Conservation (phyloP, 2,329 filamentous ascomycete species). For the Colletotrichum nymphaeae region DNA sequence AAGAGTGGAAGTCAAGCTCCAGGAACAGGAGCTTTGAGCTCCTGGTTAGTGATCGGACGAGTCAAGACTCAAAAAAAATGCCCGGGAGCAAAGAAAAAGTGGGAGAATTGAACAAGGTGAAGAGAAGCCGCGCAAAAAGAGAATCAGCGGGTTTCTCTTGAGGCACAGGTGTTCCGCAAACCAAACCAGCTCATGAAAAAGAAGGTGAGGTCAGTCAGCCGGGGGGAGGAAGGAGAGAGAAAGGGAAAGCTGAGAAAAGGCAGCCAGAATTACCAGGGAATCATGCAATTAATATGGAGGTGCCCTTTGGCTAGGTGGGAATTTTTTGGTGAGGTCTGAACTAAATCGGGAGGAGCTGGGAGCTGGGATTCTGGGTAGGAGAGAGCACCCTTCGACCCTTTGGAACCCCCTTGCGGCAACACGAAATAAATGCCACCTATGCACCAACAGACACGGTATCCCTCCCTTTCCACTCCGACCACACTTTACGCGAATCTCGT, state of each 20-base stretch:
- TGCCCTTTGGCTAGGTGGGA: conserved; percentile 11
- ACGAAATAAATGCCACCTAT: conserved; percentile 37
- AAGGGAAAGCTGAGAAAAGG: conserved; percentile 11
- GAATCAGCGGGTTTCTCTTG: conserved; percentile 20
- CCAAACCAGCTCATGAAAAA: conserved; percentile 27
- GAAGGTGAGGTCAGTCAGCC: conserved; percentile 8
- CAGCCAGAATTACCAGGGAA: conserved; percentile 19
- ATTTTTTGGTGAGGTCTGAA: conserved; percentile 29
- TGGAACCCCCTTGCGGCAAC: conserved; percentile 25
- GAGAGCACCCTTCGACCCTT: neutral
- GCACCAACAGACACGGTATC: conserved; percentile 34
- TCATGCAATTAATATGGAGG: conserved; percentile 34
- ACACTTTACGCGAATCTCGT: conserved; percentile 32
- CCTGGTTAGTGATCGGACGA: conserved; percentile 37
- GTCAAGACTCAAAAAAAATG: conserved; percentile 35
- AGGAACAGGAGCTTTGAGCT: conserved; percentile 36
- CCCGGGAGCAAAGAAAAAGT: neutral
- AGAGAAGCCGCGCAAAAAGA: conserved; percentile 16
- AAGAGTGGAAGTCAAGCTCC: conserved; percentile 24
- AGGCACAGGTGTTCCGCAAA: conserved; percentile 6
- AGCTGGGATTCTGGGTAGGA: neutral
- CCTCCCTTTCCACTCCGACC: conserved; percentile 27
- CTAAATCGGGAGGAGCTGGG: conserved; percentile 30
- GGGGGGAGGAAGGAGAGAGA: neutral
- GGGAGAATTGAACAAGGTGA: conserved; percentile 19